Conservation (phyloP, 345 rosid species). For the Syzygium grande region DNA sequence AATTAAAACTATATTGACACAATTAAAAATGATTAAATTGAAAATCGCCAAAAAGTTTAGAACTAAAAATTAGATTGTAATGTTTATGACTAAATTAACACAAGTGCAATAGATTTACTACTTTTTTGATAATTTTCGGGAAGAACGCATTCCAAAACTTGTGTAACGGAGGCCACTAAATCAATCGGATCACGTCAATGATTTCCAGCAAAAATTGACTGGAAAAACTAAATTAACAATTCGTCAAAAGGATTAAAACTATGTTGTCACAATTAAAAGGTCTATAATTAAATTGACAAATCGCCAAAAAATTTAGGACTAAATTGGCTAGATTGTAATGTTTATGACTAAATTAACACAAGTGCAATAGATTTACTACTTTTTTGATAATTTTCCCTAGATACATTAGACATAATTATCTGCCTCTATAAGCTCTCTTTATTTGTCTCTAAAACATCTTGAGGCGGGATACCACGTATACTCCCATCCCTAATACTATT, state of each 20-base stretch:
- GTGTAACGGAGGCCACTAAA: too few relatives aligned
- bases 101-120: too few relatives aligned
- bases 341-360: background rate
- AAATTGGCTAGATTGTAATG: background rate
- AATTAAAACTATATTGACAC: too few relatives aligned
- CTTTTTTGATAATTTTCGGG: too few relatives aligned
- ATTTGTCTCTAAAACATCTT: background rate
- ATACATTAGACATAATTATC: background rate
- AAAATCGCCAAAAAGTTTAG: too few relatives aligned
- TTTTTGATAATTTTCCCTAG: background rate
- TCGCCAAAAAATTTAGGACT: rapidly evolving
- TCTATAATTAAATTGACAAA: background rate
- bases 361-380: background rate
- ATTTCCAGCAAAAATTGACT: background rate
- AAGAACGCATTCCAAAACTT: too few relatives aligned
- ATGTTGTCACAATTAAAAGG: background rate
- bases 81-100: too few relatives aligned
- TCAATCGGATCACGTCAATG: too few relatives aligned
- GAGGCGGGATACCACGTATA: background rate
- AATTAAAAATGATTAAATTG: too few relatives aligned
- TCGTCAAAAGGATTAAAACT: rapidly evolving
- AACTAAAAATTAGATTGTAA: too few relatives aligned
- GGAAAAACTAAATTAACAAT: background rate
- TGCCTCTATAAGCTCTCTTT: background rate
- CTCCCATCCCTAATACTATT: background rate